A percentile compares a stretch with the other conserved stretches of the same genome.
These are phyloP conservation scores for Fusarium goolgardi DNA, from an alignment of 2,329 filamentous ascomycete genomes.

Conservation along the genomic window DNA sequence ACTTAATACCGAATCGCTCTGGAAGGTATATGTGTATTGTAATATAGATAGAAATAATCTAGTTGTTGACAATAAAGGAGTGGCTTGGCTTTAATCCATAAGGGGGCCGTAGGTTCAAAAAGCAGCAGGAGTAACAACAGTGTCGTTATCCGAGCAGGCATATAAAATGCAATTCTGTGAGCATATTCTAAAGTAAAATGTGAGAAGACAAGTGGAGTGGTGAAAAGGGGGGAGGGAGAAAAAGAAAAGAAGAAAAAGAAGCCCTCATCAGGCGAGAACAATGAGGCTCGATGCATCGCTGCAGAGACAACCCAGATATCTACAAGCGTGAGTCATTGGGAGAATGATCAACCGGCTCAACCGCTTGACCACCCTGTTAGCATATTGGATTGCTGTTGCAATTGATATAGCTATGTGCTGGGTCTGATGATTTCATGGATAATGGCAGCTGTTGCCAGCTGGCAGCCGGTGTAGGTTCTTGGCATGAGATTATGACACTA, in stretches of 20 bases:
- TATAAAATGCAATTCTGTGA: not conserved
- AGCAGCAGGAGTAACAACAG: not conserved
- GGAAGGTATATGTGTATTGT: not conserved
- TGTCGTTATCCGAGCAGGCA: not conserved
- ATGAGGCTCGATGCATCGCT: not conserved
- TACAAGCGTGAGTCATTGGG: not conserved
- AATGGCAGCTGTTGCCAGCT: not conserved
- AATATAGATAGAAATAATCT: not conserved
- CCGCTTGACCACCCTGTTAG: not conserved
- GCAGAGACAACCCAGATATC: not conserved
- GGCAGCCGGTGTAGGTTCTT: not conserved
- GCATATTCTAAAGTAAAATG: too few species aligned
- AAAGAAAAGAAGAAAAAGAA: not conserved
- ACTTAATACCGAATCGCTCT: not conserved
- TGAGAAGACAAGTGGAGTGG: not conserved
- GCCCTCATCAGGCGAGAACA: not conserved
- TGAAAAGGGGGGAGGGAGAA: not conserved
- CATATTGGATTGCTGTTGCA: not conserved
- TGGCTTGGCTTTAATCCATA: not conserved
- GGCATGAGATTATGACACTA: not conserved
- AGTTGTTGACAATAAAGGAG: not conserved
- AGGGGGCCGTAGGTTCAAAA: not conserved
- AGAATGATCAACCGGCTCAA: not conserved
- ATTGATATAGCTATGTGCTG: not conserved
- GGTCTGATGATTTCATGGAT: not conserved